Percentiles rank a stretch among this genome's conserved stretches.
These are phyloP conservation scores for Pinus albicaulis DNA, from an alignment of 75 land plant species.

Conservation along the genomic window DNA sequence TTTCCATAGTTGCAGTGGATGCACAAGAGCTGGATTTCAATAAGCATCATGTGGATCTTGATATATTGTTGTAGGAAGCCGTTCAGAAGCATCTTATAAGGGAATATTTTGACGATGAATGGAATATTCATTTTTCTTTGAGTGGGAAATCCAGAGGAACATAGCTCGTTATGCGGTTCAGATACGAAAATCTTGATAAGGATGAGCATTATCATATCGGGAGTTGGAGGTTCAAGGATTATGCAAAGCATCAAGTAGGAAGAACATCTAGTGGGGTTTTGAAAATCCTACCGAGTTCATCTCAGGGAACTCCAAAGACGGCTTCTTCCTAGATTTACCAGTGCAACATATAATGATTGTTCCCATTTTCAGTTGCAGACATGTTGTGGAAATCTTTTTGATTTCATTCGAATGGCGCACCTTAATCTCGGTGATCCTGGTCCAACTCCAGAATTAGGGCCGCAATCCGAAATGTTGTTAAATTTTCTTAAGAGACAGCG, in stretches of 20 bases:
- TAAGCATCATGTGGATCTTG: slow-evolving; percentile 67
- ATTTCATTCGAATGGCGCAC: too few relatives aligned
- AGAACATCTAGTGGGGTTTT: slow-evolving; percentile 21
- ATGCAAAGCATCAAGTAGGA: slow-evolving; percentile 2
- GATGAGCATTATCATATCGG: slow-evolving; percentile 26
- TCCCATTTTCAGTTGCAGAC: too few relatives aligned
- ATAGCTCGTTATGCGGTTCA: slow-evolving; percentile 61
- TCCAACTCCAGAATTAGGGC: too few relatives aligned
- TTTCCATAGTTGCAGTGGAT: slow-evolving; percentile 74
- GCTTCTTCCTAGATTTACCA: too few relatives aligned
- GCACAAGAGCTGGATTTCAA: slow-evolving; percentile 85
- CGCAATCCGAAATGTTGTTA: too few relatives aligned
- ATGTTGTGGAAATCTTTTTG: too few relatives aligned
- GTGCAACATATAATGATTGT: too few relatives aligned
- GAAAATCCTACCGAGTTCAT: slow-evolving; percentile 66
- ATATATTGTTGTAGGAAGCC: slow-evolving; percentile 44
- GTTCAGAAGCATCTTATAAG: slow-evolving; percentile 13
- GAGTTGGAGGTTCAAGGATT: slow-evolving; percentile 16
- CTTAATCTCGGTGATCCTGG: too few relatives aligned
- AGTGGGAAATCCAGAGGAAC: slow-evolving; percentile 85
- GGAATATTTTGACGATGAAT: slow-evolving; percentile 36
- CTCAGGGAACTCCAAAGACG: slow-evolving; percentile 35
- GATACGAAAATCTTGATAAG: slow-evolving; percentile 70
- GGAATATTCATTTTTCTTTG: slow-evolving; percentile 65
- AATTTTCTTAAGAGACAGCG: too few relatives aligned